Evolutionary conservation across 371 early-diverging fungal genomes (phyloP), one percentile per base, ranked within the genome.

Genomic region (Rhizopus delemar): DNA sequence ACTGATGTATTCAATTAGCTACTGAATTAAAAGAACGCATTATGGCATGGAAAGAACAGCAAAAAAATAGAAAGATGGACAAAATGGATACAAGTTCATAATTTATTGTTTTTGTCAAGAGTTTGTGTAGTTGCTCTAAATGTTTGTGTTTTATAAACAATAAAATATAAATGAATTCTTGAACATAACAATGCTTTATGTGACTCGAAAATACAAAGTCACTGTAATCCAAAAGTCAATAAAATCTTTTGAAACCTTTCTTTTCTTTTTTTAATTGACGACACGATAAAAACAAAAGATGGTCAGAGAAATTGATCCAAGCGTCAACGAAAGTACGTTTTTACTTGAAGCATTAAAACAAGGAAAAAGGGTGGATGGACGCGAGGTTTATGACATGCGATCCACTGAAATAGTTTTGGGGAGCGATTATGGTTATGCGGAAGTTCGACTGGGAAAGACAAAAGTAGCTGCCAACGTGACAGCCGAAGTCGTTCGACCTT

Each of bases 401-500:
- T 71, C 75, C 15, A 66, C 93, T 8, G 73, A 83, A 16, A 84
- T 96, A 35, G 56, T 65, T 3, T 84, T 92, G 56, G 91, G 92
- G 33, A 75, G 83, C 2, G 85, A 89, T 46, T 76, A 73, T 59
- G 96, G 96, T 5, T 74, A 82, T 35, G 92, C 84, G n/a, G 85
- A 91, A 58, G 90, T 94, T 4, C 85, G 85, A 51, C 75, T 94
- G 13, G 95, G 96, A 8, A 83, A 82, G 59, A 94, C 96, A 48
- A 89, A 93, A 66, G 93, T 95, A 3, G 72, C 92, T 4, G 95
- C 93, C 0, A 86, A 84, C 53, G 93, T 95, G 0, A 83, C 92
- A 0, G 90, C 91, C 55, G 91, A 94, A 65, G 90, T 95, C n/a
- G 84, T 86, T n/a, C 80, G 93, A 53, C 97, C 97, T 15, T 73